phyloP scores from a whole-genome alignment of 2,329 filamentous ascomycete species.

The Trichoderma pleuroti region DNA sequence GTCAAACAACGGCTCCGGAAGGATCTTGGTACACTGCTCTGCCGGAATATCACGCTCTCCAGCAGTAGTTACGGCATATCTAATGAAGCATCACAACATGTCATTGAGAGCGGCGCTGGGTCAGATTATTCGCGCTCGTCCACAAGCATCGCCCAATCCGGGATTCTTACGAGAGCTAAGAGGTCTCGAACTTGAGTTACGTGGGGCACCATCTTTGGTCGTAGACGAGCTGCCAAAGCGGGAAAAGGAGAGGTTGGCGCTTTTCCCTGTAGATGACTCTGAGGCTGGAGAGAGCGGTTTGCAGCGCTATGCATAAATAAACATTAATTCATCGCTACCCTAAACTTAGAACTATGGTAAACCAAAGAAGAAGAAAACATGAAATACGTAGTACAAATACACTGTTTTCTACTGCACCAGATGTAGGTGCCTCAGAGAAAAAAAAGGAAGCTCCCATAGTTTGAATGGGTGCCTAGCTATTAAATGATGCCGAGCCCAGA shows the following conservation, averaged over 20 bases:
- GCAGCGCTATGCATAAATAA: not conserved
- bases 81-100: conserved; percentile 2
- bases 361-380: not conserved
- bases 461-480: not conserved
- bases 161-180: conserved; percentile 1
- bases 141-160: conserved; percentile 9
- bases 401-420: not conserved
- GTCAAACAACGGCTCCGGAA: not conserved
- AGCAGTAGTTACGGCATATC: not conserved
- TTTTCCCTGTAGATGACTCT: not conserved
- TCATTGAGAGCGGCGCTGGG: not conserved
- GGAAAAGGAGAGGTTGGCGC: not conserved
- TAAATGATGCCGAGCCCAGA: not conserved
- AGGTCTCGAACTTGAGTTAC: not conserved
- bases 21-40: conserved; percentile 12
- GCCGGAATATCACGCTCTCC: conserved; percentile 16
- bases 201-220: not conserved
- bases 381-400: not conserved
- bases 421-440: not conserved
- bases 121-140: conserved; percentile 4
- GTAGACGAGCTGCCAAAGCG: not conserved
- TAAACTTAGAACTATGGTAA: not conserved
- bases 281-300: not conserved
- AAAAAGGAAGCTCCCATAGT: not conserved
- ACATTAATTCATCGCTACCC: not conserved